Conservation (phyloP, 495 filamentous ascomycete genomes). For the Penicillium soppii region DNA sequence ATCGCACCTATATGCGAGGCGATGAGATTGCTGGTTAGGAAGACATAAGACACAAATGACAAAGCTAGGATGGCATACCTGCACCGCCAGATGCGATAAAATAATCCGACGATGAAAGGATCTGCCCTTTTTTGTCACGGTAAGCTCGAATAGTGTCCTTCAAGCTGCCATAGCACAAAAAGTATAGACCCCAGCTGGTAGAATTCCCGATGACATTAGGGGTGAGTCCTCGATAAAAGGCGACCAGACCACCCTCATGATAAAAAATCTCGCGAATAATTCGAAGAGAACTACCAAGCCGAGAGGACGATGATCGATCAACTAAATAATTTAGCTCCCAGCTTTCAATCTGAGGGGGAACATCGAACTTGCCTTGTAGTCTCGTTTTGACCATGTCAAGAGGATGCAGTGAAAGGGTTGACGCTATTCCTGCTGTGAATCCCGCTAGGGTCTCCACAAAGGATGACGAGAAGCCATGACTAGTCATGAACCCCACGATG, state of each 20-base stretch:
- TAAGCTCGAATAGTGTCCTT: conserved; percentile 45
- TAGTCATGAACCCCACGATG: conserved; percentile 40
- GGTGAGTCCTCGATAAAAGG: conserved; percentile 83
- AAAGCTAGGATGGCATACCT: conserved; percentile 47
- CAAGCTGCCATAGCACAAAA: conserved; percentile 65
- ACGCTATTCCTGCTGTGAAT: conserved; percentile 80
- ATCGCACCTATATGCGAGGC: conserved; percentile 45
- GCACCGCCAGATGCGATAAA: conserved; percentile 77
- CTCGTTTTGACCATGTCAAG: conserved; percentile 95
- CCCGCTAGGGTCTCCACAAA: conserved; percentile 88
- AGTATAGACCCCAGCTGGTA: conserved; percentile 89
- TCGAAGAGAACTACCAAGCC: conserved; percentile 52
- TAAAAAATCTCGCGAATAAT: conserved; percentile 54
- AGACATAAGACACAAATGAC: no score
- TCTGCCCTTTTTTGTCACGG: conserved; percentile 11
- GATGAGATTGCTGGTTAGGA: not conserved
- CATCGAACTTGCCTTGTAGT: conserved; percentile 66
- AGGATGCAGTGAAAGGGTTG: conserved; percentile 70
- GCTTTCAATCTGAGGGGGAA: not conserved
- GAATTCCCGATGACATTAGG: conserved; percentile 92
- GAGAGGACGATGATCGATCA: conserved; percentile 40
- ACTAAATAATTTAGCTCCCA: conserved; percentile 26
- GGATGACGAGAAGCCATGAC: conserved; percentile 64
- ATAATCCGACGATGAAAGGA: conserved; percentile 72
- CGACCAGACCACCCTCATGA: conserved; percentile 58